Evolutionary conservation across 148 eudicot genomes (phyloP), one percentile per base, ranked within the genome.

Genomic region (Amaranthus cruentus): DNA sequence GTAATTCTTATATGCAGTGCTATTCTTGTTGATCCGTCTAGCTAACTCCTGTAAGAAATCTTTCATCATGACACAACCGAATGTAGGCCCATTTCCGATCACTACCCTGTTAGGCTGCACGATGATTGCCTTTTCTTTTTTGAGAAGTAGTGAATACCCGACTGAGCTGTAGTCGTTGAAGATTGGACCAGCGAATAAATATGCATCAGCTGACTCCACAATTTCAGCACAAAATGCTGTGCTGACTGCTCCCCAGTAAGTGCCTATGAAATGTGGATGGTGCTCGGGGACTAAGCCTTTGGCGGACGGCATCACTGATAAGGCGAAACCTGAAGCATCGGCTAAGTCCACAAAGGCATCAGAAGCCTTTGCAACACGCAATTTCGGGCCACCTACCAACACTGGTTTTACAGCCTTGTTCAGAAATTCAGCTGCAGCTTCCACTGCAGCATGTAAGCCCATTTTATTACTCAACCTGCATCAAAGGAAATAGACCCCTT

Each of bases 141-240:
- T 91, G 66, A 91, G 85, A 67, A 91, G 90, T 38, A 91, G 74
- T 3, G 97, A 91, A 78, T 91, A 91, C 7, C 97, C 97, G 51
- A 91, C 94, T 3, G 94, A 91, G 79, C 94, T 91, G 79, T 89
- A 91, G 81, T 91, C 97, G 38, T 89, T 91, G 79, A 91, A 91
- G 7, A 89, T 88, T 11, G 97, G 97, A 0, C 94, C 94, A 7
- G 89, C 94, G 60, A 91, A 91, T 4, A 91, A 3, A 75, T 91
- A 91, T 3, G 91, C 94, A 66, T 91, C 97, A 6, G 94, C 97
- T 2, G 97, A 91, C 64, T 91, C 97, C 14, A 91, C 94, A 18
- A 91, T 89, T 62, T 91, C 97, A 0, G 91, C 88, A 68, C 94
- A 89, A 66, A 91, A 91, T 1, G 88, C 77, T 0, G 97, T 91